Evolutionary conservation across 139 green algal genomes (phyloP), one percentile per base, ranked within the genome.

Genomic region (Trebouxia sp.): DNA sequence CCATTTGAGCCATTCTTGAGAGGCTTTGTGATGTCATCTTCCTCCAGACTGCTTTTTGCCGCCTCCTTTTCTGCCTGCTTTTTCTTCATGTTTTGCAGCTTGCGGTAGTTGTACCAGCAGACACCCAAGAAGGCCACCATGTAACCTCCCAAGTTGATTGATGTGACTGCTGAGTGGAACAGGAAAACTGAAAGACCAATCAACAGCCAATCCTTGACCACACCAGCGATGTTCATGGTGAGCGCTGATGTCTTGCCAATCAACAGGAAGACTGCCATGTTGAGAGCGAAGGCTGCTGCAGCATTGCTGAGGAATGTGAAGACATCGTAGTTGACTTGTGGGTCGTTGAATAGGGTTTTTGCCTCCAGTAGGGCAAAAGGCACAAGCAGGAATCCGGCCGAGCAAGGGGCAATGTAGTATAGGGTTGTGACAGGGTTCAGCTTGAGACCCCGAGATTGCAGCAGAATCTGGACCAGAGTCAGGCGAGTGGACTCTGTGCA

Each of bases 241-340:
- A 96, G 84, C 2, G 91, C 93, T 45, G 72, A 79, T 0, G 91
- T 96, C 79, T 96, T 96, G 39, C 93, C 94, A 41, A 98, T 94
- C 11, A 98, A 89, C 83, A 98, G 81, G 85, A 97, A 97, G 1
- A 97, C 90, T 0, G 91, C 83, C 84, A 97, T 93, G 89, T 98
- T 98, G 6, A 98, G 90, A 37, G 50, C 86, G 84, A 99, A 97
- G 6, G 96, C 96, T 10, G 89, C 89, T 14, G 89, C 48, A 0
- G 95, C 95, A 83, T 99, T 99, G 53, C 89, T 85, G 37, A 97
- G 78, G 82, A 99, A 91, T n/a, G 96, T 87, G 20, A 88, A 83
- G 11, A 89, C 84, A 80, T 94, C 91, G 76, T 95, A 88, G 39
- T 83, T 81, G 56, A 93, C 80, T n/a, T 65, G 80, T 37, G 82